Evolutionary conservation across 1,139 yeast genomes (phyloP), one percentile per base, ranked within the genome.

Genomic region (Schizosaccharomyces versatilis): DNA sequence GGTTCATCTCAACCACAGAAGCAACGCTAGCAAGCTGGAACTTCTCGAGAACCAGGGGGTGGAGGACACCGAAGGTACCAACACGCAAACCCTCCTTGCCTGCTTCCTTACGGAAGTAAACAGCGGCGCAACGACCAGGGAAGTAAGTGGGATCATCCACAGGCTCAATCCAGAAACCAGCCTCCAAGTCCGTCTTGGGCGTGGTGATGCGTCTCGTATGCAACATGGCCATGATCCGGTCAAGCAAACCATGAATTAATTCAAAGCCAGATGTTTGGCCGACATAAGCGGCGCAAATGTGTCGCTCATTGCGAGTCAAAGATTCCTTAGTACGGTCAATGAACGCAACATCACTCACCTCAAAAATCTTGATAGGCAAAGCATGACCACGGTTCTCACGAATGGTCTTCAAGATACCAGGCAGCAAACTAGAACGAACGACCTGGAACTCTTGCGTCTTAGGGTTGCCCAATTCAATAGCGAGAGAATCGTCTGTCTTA

Each of bases 241-340:
- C 97, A 59, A 93, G 74, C 61, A 93, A 73, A 62, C 99, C 99
- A 71, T 93, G 98, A 57, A 86, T 85, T 61, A 73, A 74, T 70
- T 93, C 99, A 66, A 93, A 93, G 57, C 97, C 96, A 17, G 96
- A 83, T 32, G 88, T 79, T 69, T 86, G 88, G 63, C 98, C 97
- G 17, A 93, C 95, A 64, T 80, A 84, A 51, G 90, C 76, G 41
- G 97, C 97, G 63, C 83, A 81, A 90, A 96, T 90, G 66, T 84
- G 82, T 68, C 97, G 82, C 73, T 84, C 85, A 70, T 93, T 93
- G 69, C 72, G 78, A 8, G 98, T 94, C 62, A 81, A 84, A 70
- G 96, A 80, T 71, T 93, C 99, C 58, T 81, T 72, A 41, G 74
- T 66, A 47, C 75, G 77, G 67, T 86, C 79, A 71, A 90, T 88